Base-by-base conservation (phyloP, 2,329 filamentous ascomycete species). In the Aspergillus sclerotialis region DNA sequence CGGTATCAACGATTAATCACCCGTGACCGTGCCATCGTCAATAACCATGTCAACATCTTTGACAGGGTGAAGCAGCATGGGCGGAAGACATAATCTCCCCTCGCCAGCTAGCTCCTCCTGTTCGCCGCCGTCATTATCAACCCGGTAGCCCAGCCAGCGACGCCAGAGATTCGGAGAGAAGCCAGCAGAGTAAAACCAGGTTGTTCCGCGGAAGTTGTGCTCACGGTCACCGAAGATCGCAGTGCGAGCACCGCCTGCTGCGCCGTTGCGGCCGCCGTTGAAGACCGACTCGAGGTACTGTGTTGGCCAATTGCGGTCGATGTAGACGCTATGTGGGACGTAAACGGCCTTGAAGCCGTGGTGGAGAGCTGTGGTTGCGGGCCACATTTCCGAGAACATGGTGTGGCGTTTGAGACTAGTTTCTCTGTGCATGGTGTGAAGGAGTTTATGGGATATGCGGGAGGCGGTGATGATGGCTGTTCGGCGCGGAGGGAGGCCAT, bases 341-440 rank as follows among this genome's bases (percentile, higher is more conserved):
- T 83, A 94, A 10, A 95, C 88, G 24, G 86, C 88, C 67, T 95
- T 96, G 65, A 85, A 80, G 8, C 90, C 90, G 57, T 95, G 89
- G 40, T 95, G 89, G 7, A 96, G 72, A 2, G 89, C 85, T 1
- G 85, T 80, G 0, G 84, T 92, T 1, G 82, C 82, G 0, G 89
- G 86, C 87, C 87, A 95, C 89, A 95, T 95, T 62, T 96, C 90
- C 0, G 88, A 85, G 58, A 94, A 94, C 68, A 92, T 93, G 44
- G 85, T 84, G 61, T 93, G 84, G 49, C 88, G 89, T 54, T 82
- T 81, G 50, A 85, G 75, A 18, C 80, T 78, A 4, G 89, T 94
- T 67, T 94, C 88, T 36, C 79, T 76, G 67, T 96, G 90, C 90
- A 96, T 96, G 12, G 82, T 82, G 41, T 80, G 69, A 10, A 96